Conservation (phyloP, 2,329 filamentous ascomycete species). For the Trichophyton verrucosum region DNA sequence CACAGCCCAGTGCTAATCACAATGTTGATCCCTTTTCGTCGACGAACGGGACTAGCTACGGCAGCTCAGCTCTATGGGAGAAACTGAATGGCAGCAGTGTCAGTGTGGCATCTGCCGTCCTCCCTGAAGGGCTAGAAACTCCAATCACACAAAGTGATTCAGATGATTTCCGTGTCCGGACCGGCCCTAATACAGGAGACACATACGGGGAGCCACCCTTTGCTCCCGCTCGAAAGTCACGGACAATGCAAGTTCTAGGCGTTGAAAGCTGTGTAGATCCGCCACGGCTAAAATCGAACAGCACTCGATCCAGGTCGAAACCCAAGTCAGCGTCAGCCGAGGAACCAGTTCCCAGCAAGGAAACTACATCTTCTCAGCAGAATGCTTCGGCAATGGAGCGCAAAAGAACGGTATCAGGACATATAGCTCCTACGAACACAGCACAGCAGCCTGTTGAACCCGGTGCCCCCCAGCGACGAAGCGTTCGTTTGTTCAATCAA, state of each 20-base stretch:
- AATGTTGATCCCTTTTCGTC: slow-evolving; percentile 34
- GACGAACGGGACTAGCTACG: slow-evolving; percentile 20
- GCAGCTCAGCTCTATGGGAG: slow-evolving; percentile 37
- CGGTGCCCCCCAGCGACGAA: slow-evolving; percentile 53
- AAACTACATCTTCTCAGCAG: slow-evolving; percentile 21
- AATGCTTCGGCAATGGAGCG: slow-evolving; percentile 44
- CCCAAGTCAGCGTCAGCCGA: slow-evolving; percentile 30
- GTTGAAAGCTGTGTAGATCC: slow-evolving; percentile 41
- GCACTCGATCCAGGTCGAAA: slow-evolving; percentile 31
- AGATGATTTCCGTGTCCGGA: slow-evolving; percentile 28
- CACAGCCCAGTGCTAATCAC: slow-evolving; percentile 26
- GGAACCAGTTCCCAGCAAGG: slow-evolving; percentile 20
- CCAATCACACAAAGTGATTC: slow-evolving; percentile 42
- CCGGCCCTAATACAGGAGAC: slow-evolving; percentile 21
- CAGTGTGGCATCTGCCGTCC: slow-evolving; percentile 24
- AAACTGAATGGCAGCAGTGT: slow-evolving; percentile 38
- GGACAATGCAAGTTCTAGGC: slow-evolving; percentile 43
- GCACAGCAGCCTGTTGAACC: slow-evolving; percentile 48
- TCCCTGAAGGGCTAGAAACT: slow-evolving; percentile 50
- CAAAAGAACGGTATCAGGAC: slow-evolving; percentile 87
- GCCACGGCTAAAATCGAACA: slow-evolving; percentile 50
- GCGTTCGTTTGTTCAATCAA: slow-evolving; percentile 58
- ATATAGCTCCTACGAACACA: slow-evolving; percentile 43
- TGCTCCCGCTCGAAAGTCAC: slow-evolving; percentile 38
- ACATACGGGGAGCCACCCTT: slow-evolving; percentile 32